Evolutionary conservation across 2,329 filamentous ascomycete species (phyloP).

Genomic region (Aspergillus hiratsukae): DNA sequence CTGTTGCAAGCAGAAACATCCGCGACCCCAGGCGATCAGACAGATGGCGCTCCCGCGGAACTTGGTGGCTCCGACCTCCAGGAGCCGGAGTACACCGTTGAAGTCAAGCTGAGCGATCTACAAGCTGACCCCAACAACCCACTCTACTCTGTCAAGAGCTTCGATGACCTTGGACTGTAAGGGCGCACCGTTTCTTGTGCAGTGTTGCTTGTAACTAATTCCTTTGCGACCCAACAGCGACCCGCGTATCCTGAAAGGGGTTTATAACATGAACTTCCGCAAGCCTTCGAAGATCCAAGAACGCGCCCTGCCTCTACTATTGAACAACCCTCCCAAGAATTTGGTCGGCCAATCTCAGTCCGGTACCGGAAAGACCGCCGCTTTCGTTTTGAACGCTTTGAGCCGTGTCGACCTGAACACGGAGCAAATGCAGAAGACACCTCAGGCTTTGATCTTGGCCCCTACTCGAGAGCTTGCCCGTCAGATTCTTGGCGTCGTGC

Average conservation of each 20-base stretch:
- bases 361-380: slow-evolving; percentile 95
- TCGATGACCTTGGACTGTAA: slow-evolving; percentile 81
- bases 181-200: slow-evolving; percentile 23
- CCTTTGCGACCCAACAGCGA: slow-evolving; percentile 38
- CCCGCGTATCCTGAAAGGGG: slow-evolving; percentile 67
- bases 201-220: slow-evolving; percentile 1
- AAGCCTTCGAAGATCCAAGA: slow-evolving; percentile 99
- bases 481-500: slow-evolving; percentile 84
- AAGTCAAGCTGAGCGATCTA: slow-evolving; percentile 86
- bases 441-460: slow-evolving; percentile 84
- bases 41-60: slow-evolving; percentile 37
- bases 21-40: slow-evolving; percentile 22
- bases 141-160: slow-evolving; percentile 76
- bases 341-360: slow-evolving; percentile 99
- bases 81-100: slow-evolving; percentile 80
- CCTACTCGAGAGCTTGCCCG: slow-evolving; percentile 91
- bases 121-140: slow-evolving; percentile 83
- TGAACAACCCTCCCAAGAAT: slow-evolving; percentile 80
- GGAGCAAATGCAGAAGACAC: slow-evolving; percentile 51
- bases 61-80: slow-evolving; percentile 50
- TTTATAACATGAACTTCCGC: slow-evolving; percentile 77
- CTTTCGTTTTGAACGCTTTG: slow-evolving; percentile 89
- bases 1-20: slow-evolving; percentile 10
- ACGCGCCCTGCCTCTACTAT: slow-evolving; percentile 82
- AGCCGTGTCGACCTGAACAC: slow-evolving; percentile 73